Evolutionary conservation across 306 rosid species (phyloP).

Genomic region (Cajanus cajan): DNA sequence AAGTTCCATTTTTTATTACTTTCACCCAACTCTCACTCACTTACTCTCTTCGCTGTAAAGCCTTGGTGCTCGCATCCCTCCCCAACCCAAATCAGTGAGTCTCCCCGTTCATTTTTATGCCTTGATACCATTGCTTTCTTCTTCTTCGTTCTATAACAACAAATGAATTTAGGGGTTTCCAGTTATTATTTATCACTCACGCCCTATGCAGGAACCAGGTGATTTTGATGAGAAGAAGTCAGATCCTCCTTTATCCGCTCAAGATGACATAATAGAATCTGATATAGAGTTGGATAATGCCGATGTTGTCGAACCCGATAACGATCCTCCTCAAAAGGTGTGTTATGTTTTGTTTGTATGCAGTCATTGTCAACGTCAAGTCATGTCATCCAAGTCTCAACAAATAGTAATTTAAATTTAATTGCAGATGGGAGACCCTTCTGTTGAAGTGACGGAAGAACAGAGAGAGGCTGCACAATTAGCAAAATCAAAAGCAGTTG

Average conservation of each 20-base stretch:
- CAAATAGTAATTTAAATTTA: not conserved
- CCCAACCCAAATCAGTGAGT: slow-evolving; percentile 47
- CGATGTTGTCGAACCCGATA: slow-evolving; percentile 66
- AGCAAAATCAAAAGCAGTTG: slow-evolving; percentile 62
- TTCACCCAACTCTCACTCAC: not conserved
- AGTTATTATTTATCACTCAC: slow-evolving; percentile 1
- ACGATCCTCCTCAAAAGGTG: slow-evolving; percentile 80
- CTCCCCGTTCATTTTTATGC: not conserved
- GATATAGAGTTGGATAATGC: slow-evolving; percentile 70
- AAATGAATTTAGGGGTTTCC: not conserved
- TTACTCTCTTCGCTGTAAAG: slow-evolving; percentile 18
- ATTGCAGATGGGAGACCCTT: slow-evolving; percentile 70
- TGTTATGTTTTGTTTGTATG: not conserved
- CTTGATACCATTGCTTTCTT: not conserved
- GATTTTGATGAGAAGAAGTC: slow-evolving; percentile 24
- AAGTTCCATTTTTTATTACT: not conserved
- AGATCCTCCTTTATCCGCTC: slow-evolving; percentile 14
- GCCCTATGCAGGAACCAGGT: slow-evolving; percentile 47
- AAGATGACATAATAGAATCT: slow-evolving; percentile 62
- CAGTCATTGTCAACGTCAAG: not conserved
- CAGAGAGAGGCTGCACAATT: slow-evolving; percentile 62
- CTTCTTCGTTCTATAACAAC: not conserved
- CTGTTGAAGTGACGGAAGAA: slow-evolving; percentile 64
- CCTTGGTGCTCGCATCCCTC: slow-evolving; percentile 73
- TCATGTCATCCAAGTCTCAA: not conserved